Evolutionary conservation across 768 basidiomycete genomes (phyloP).

Genomic region (Candolleomyces aberdarensis): DNA sequence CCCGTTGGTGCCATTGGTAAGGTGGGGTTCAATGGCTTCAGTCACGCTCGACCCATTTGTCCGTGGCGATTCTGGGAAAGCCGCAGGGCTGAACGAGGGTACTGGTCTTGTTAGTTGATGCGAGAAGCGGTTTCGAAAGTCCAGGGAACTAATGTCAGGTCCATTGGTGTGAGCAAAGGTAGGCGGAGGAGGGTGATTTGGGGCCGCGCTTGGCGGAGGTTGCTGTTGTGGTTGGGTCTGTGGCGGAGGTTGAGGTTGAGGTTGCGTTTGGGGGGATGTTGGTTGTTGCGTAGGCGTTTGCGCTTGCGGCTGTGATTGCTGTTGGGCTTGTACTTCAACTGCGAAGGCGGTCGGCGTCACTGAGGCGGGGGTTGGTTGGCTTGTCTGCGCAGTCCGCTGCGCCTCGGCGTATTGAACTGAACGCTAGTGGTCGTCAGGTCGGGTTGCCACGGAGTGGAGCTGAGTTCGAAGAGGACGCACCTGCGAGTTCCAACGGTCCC

Average conservation of each 20-base stretch:
- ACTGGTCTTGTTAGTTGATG: conserved; percentile 1
- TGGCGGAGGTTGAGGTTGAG: conserved; percentile 1
- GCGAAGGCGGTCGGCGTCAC: conserved; percentile 12
- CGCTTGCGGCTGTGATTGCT: conserved; percentile 12
- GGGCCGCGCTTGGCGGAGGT: background rate
- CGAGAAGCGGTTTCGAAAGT: conserved; percentile 4
- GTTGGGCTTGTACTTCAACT: conserved; percentile 12
- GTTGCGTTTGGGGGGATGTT: conserved; percentile 7
- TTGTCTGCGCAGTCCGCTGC: conserved; percentile 16
- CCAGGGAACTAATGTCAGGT: background rate
- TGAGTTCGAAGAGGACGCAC: conserved; percentile 35
- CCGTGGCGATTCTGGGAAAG: background rate
- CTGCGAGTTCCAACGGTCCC: conserved; percentile 84
- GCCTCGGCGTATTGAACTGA: conserved; percentile 1
- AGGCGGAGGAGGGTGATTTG: conserved; percentile 16
- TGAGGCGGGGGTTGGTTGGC: conserved; percentile 10
- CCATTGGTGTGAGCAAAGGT: conserved; percentile 1
- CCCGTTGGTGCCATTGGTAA: background rate
- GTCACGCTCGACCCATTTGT: background rate
- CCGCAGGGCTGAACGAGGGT: conserved; percentile 1
- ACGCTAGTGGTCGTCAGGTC: background rate
- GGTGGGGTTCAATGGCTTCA: conserved; percentile 13
- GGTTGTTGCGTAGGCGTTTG: conserved; percentile 2
- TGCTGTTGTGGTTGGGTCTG: conserved; percentile 10
- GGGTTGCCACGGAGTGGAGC: background rate